Percentiles rank a stretch among this genome's conserved stretches.
Evolutionary conservation across 371 early-diverging fungal genomes (phyloP).

Genomic region (Mortierella sp.): DNA sequence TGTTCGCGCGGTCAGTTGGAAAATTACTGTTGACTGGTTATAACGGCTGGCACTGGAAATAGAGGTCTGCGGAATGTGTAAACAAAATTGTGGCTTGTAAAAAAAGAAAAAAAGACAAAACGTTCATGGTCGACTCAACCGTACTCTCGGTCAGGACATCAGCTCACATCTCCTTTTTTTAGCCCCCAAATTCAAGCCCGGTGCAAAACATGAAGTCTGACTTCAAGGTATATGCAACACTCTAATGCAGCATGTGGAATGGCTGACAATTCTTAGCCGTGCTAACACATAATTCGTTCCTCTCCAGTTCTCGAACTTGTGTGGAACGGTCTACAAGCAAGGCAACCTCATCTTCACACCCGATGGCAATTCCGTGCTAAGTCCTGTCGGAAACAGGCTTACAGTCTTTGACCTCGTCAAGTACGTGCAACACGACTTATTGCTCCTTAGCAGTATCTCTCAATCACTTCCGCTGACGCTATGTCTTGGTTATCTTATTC

Average conservation of each 20-base stretch:
- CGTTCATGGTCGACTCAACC: not conserved
- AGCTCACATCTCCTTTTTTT: not conserved
- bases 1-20: no score
- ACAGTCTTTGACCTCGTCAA: constrained; percentile 95
- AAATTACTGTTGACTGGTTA: no score
- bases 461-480: no score
- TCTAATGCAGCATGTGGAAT: not conserved
- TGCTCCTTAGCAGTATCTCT: no score
- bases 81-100: constrained; percentile 11
- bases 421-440: constrained; percentile 61
- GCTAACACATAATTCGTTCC: not conserved
- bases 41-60: constrained; percentile 1
- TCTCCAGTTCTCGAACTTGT: constrained; percentile 87
- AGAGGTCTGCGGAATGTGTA: not conserved
- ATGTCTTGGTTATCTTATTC: no score
- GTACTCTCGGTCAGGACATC: not conserved
- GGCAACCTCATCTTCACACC: constrained; percentile 96
- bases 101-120: constrained; percentile 32
- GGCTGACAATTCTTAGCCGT: not conserved
- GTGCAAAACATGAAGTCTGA: constrained; percentile 45
- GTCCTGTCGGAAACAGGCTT: constrained; percentile 97
- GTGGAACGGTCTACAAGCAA: constrained; percentile 95
- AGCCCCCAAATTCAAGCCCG: not conserved
- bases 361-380: constrained; percentile 93
- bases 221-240: constrained; percentile 40